Evolutionary conservation across 1,284 basidiomycete species (phyloP).

Genomic region (Prillingera fragicola): DNA sequence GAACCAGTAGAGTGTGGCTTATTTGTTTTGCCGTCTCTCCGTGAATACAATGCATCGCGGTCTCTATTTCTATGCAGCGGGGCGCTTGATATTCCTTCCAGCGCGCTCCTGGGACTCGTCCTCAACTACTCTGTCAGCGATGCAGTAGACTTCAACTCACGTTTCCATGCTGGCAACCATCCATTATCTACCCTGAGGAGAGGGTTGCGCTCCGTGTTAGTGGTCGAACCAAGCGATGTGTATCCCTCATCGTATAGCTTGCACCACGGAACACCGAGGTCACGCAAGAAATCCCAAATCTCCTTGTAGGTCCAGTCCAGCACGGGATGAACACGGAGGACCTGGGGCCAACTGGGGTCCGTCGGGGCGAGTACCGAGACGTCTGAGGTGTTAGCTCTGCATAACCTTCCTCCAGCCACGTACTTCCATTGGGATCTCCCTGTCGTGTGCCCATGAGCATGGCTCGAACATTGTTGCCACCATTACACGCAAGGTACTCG

Average conservation of each 20-base stretch:
- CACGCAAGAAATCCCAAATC: constrained; percentile 81
- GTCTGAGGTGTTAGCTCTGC: constrained; percentile 32
- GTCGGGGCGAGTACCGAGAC: constrained; percentile 70
- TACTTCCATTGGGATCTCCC: constrained; percentile 88
- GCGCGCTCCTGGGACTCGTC: constrained; percentile 55
- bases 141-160: constrained; percentile 18
- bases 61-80: constrained; percentile 1
- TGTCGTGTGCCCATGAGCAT: constrained; percentile 84
- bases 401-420: constrained; percentile 33
- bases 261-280: constrained; percentile 77
- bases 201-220: constrained; percentile 90
- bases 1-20: background rate
- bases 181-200: constrained; percentile 52
- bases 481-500: constrained; percentile 59
- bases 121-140: constrained; percentile 28
- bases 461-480: constrained; percentile 55
- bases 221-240: constrained; percentile 90
- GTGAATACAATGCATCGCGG: constrained; percentile 11
- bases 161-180: constrained; percentile 38
- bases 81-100: background rate
- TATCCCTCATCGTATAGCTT: constrained; percentile 87
- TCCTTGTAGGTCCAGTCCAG: constrained; percentile 89
- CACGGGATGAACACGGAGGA: constrained; percentile 90
- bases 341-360: constrained; percentile 80
- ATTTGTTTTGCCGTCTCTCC: background rate